phyloP scores from a whole-genome alignment of 106 monocot species.

The Ottelia alismoides region DNA sequence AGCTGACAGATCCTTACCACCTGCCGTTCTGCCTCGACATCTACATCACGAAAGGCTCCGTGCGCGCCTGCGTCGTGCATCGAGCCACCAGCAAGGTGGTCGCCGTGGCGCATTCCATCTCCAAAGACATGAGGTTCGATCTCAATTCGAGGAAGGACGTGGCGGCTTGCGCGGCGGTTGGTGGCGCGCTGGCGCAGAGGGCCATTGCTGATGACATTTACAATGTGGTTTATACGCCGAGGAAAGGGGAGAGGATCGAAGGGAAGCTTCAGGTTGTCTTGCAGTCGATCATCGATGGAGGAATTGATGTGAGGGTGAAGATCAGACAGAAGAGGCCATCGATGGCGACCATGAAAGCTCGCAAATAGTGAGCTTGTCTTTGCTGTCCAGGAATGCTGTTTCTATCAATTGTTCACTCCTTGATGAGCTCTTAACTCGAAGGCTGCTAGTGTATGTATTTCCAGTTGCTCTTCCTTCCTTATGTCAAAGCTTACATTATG shows the following conservation, averaged over 20 bases:
- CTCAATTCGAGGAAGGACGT: too few relatives aligned
- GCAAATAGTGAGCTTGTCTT: too few relatives aligned
- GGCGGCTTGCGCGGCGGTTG: slow-evolving; percentile 44
- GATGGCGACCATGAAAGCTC: too few relatives aligned
- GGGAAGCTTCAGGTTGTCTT: slow-evolving; percentile 62
- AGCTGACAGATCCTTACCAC: slow-evolving; percentile 62
- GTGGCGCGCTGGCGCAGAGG: slow-evolving; percentile 36
- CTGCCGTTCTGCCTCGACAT: slow-evolving; percentile 66
- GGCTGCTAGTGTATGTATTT: too few relatives aligned
- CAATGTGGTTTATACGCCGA: slow-evolving; percentile 55
- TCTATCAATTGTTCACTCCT: too few relatives aligned
- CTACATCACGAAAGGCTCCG: slow-evolving; percentile 56
- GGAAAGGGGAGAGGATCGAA: slow-evolving; percentile 59
- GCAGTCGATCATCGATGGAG: slow-evolving; percentile 46
- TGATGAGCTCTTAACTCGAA: too few relatives aligned
- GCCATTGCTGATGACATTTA: slow-evolving; percentile 73
- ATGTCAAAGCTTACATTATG: too few relatives aligned
- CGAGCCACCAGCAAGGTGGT: slow-evolving; percentile 61
- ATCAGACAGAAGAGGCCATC: slow-evolving; percentile 36
- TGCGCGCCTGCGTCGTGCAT: slow-evolving; percentile 64
- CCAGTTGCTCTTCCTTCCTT: too few relatives aligned
- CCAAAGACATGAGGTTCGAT: slow-evolving; percentile 78
- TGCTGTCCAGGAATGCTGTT: too few relatives aligned
- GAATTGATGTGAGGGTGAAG: slow-evolving; percentile 70
- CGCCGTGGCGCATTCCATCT: slow-evolving; percentile 65